phyloP scores from a whole-genome alignment of 2,329 filamentous ascomycete genomes.

The Penicillium glabrum region DNA sequence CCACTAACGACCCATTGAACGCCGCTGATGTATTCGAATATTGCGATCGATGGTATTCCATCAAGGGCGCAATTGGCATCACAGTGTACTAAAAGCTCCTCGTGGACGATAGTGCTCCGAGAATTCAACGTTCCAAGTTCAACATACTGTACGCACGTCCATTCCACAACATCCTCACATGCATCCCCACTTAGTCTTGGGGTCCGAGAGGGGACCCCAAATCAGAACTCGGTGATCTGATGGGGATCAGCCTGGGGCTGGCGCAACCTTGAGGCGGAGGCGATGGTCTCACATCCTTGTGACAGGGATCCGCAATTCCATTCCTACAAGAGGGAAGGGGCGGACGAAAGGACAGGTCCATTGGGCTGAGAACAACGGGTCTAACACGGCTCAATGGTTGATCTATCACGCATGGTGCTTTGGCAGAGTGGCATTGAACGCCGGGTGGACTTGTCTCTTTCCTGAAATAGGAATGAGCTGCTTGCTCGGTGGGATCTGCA shows the following conservation, averaged over 20 bases:
- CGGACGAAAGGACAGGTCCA: not conserved
- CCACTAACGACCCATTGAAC: not conserved
- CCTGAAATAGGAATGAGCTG: not conserved
- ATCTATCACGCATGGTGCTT: not conserved
- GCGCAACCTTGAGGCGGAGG: not conserved
- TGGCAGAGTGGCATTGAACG: not conserved
- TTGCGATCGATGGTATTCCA: not conserved
- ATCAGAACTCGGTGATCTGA: not conserved
- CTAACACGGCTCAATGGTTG: not conserved
- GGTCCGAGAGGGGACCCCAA: not conserved
- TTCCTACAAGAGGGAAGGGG: not conserved
- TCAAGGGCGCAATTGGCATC: not conserved
- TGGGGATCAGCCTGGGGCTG: not conserved
- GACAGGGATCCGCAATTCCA: not conserved
- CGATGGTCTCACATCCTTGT: not conserved
- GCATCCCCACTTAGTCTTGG: not conserved
- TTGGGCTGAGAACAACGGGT: not conserved
- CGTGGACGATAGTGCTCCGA: not conserved
- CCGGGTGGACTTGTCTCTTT: not conserved
- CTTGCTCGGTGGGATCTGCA: not conserved
- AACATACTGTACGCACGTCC: not conserved
- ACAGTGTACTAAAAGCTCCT: not conserved
- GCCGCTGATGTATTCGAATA: slow-evolving; percentile 1
- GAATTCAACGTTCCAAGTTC: not conserved
- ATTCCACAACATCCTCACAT: not conserved